Conservation (phyloP, 169 alveolate species). For the Perkinsus marinus region DNA sequence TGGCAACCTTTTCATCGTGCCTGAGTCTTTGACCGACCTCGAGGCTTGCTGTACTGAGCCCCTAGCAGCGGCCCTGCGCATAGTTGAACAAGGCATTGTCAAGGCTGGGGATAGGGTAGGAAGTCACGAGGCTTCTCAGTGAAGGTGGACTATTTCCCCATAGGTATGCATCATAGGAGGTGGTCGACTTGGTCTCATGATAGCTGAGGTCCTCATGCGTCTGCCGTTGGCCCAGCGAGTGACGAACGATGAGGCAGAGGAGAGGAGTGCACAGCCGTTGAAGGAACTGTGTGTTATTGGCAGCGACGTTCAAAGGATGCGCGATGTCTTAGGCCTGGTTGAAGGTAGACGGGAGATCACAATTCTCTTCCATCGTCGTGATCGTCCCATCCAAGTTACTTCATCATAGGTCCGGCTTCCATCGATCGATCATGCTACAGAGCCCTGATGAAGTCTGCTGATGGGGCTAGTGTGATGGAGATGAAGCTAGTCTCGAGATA, state of each 20-base stretch:
- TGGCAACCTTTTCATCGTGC: neutral
- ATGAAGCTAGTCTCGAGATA: neutral
- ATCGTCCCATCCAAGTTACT: too few species aligned
- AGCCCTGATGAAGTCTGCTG: neutral
- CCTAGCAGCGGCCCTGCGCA: neutral
- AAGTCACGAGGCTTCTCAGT: neutral
- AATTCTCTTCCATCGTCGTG: neutral
- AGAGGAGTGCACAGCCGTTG: neutral
- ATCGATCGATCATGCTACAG: neutral
- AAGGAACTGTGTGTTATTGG: neutral
- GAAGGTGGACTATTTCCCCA: neutral
- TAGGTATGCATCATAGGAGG: neutral
- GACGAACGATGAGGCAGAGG: neutral
- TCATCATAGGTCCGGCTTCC: neutral
- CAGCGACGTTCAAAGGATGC: neutral
- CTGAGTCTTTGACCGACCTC: neutral
- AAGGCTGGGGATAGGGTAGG: neutral
- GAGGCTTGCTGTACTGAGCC: neutral
- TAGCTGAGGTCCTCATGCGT: neutral
- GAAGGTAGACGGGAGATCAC: neutral
- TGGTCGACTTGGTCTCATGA: neutral
- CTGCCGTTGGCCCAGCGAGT: neutral
- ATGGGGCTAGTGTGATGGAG: neutral
- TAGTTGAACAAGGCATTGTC: neutral
- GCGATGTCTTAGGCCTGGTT: neutral